Percentiles rank a stretch among this genome's conserved stretches.
Evolutionary conservation across 345 rosid species (phyloP).

Genomic region (Murraya paniculata): DNA sequence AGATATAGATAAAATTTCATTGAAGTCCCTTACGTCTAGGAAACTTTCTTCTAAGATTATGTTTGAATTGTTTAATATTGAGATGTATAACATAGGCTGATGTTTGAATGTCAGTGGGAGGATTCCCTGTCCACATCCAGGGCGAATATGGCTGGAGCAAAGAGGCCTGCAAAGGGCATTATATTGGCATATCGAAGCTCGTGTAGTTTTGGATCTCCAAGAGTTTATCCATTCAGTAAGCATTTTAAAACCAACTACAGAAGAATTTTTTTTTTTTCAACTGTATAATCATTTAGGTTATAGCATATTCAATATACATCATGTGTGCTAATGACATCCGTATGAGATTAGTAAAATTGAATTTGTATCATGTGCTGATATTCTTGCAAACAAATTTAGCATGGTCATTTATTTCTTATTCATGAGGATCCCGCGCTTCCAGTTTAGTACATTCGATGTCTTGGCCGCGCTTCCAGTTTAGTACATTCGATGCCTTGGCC

Average conservation of each 20-base stretch:
- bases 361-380: neutral
- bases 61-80: too few relatives aligned
- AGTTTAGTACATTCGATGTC: too few relatives aligned
- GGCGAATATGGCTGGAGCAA: constrained; percentile 96
- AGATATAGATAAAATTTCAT: neutral
- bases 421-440: neutral
- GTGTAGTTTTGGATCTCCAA: constrained; percentile 89
- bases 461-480: too few relatives aligned
- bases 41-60: too few relatives aligned
- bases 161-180: constrained; percentile 88
- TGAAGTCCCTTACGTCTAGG: neutral
- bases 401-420: neutral
- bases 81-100: neutral
- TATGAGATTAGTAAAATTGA: neutral
- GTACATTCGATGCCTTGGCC: neutral
- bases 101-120: constrained; percentile 49
- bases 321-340: neutral
- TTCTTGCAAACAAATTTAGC: neutral
- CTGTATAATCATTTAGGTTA: neutral
- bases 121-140: constrained; percentile 93
- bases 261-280: too few relatives aligned
- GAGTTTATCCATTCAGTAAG: constrained; percentile 67
- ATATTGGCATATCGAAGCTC: constrained; percentile 99
- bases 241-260: neutral
- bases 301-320: neutral